Evolutionary conservation across 768 basidiomycete species (phyloP).

Genomic region (Xanthoconium stramineum): DNA sequence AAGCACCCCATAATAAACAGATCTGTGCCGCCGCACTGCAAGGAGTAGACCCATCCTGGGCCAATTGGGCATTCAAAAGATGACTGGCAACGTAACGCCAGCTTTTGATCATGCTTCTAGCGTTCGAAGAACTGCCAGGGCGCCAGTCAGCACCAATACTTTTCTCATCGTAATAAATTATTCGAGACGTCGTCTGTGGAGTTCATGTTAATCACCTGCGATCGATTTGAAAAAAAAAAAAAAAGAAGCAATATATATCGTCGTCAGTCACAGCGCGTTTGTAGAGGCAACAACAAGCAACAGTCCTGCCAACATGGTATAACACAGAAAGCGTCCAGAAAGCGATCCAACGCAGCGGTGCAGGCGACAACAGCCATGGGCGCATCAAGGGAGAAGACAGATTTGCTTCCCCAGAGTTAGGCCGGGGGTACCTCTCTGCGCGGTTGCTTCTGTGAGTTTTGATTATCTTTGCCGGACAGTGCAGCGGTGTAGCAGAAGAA

Average conservation of each 20-base stretch:
- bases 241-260: neutral
- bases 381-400: neutral
- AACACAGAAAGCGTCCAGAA: neutral
- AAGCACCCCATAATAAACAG: too few relatives aligned
- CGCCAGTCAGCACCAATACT: too few relatives aligned
- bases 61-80: too few relatives aligned
- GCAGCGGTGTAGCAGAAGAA: constrained; percentile 29
- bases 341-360: neutral
- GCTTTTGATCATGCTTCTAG: too few relatives aligned
- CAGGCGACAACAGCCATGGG: too few relatives aligned
- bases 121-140: too few relatives aligned
- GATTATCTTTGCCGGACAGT: constrained; percentile 16
- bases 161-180: too few relatives aligned
- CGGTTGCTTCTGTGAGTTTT: neutral
- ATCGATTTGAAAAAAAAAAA: too few relatives aligned
- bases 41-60: too few relatives aligned
- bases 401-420: neutral
- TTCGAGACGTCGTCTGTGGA: too few relatives aligned
- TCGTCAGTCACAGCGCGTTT: neutral
- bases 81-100: too few relatives aligned
- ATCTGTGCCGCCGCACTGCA: too few relatives aligned
- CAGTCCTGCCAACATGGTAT: neutral
- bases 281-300: neutral
- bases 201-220: neutral
- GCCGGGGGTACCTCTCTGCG: constrained; percentile 1